Evolutionary conservation across 805 yeast genomes (phyloP), one percentile per base, ranked within the genome.

Genomic region (Candida bentonensis): DNA sequence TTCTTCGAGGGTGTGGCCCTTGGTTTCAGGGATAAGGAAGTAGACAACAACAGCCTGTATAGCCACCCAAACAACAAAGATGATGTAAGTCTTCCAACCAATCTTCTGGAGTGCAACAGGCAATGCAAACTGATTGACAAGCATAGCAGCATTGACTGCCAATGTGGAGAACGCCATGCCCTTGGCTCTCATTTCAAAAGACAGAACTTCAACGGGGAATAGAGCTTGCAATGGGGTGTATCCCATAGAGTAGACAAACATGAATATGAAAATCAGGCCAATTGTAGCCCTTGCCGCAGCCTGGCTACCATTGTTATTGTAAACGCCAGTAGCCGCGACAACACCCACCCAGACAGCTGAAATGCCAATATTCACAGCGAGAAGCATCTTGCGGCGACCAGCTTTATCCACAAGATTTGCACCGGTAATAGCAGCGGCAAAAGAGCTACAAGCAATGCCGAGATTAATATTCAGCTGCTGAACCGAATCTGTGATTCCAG

Each of bases 1-100:
- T 65, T 82, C 87, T 64, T 83, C 92, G 61, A 83, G 71, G 28
- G 84, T 72, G 57, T 80, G 70, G 46, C 92, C 92, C 65, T 74
- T 77, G 47, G 94, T 83, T 64, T 81, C 87, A 53, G 77, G 75
- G 49, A 83, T 74, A 53, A 72, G 69, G 69, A 82, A 78, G 70
- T 72, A 76, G 44, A 81, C 80, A 60, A 78, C 42, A 3, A 26
- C 44, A 25, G 53, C 48, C 43, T 61, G 57, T 33, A 55, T 44
- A 11, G 53, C 23, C 42, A 54, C 56, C 60, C 61, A 61, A 41
- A 58, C 51, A 9, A 49, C 57, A 41, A 49, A 57, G 47, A 62
- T 56, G 4, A 61, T 54, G 46, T 60, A 62, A 43, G 53, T 59
- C 56, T 61, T 57, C 50, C 56, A 59, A 5, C 51, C 52, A 41